phyloP scores from a whole-genome alignment of 2,329 filamentous ascomycete species.

The Ophiostoma perfectum region DNA sequence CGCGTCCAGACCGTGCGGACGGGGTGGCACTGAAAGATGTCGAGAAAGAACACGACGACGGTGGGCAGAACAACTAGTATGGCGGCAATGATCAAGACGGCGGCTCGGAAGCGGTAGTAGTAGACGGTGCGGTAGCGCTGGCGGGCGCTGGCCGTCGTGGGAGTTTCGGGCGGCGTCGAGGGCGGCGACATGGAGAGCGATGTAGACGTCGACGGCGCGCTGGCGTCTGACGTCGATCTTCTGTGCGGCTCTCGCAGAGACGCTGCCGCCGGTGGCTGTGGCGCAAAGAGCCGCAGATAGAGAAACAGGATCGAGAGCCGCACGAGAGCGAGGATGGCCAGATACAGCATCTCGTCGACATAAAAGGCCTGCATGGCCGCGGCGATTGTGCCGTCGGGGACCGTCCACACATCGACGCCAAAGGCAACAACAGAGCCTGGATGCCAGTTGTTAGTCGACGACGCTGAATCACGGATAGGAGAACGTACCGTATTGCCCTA shows the following conservation, averaged over 20 bases:
- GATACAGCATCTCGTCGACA: conserved; percentile 34
- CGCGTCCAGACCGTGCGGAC: conserved; percentile 33
- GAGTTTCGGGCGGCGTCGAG: not conserved
- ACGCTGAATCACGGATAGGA: too few relatives aligned
- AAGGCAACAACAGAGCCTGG: conserved; percentile 29
- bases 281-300: conserved; percentile 34
- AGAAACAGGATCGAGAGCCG: conserved; percentile 34
- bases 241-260: not conserved
- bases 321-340: conserved; percentile 31
- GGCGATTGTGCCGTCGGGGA: conserved; percentile 30
- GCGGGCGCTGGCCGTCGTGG: conserved; percentile 23
- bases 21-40: conserved; percentile 37
- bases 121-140: conserved; percentile 29
- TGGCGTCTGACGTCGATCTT: too few relatives aligned
- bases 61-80: conserved; percentile 30
- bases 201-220: too few relatives aligned
- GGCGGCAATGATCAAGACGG: conserved; percentile 28
- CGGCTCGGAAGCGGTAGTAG: conserved; percentile 33
- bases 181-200: too few relatives aligned
- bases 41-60: conserved; percentile 32
- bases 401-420: conserved; percentile 38
- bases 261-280: not conserved
- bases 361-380: conserved; percentile 35
- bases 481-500: conserved; percentile 31
- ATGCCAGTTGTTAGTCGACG: too few relatives aligned